These are phyloP conservation scores for Thelephora aurantiotincta DNA, from an alignment of 768 basidiomycete species.

Conservation along the genomic window DNA sequence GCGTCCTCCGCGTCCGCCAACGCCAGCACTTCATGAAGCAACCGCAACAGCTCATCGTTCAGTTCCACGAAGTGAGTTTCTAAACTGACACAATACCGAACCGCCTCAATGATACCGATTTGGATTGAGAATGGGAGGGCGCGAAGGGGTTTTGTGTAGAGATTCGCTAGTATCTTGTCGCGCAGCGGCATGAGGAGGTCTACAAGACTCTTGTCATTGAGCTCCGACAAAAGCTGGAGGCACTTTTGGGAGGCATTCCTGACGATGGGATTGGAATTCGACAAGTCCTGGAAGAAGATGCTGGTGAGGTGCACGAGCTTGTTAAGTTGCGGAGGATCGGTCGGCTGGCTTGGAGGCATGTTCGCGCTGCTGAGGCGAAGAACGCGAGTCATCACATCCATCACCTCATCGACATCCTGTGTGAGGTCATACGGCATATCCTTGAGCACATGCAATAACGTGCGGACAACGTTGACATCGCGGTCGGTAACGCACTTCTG, in stretches of 20 bases:
- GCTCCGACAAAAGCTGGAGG: constrained; percentile 62
- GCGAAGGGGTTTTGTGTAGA: constrained; percentile 93
- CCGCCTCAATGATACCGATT: constrained; percentile 95
- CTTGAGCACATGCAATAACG: constrained; percentile 82
- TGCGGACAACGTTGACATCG: constrained; percentile 82
- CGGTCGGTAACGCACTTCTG: constrained; percentile 73
- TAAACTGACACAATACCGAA: constrained; percentile 84
- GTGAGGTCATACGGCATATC: constrained; percentile 89
- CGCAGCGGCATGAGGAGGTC: constrained; percentile 79
- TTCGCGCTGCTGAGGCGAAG: constrained; percentile 40
- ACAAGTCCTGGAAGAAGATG: constrained; percentile 79
- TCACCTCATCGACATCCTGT: constrained; percentile 63
- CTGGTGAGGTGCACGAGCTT: constrained; percentile 60
- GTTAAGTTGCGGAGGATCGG: constrained; percentile 20
- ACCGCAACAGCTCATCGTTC: constrained; percentile 82
- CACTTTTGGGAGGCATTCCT: constrained; percentile 74
- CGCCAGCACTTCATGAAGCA: constrained; percentile 87
- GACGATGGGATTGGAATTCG: constrained; percentile 75
- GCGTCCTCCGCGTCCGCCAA: constrained; percentile 91
- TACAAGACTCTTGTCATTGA: constrained; percentile 54
- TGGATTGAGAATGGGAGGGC: constrained; percentile 91
- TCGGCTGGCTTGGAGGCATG: constrained; percentile 9
- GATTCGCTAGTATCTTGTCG: constrained; percentile 75
- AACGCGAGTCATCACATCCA: constrained; percentile 59
- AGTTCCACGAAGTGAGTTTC: constrained; percentile 84